Evolutionary conservation across 2,329 filamentous ascomycete genomes (phyloP).

Genomic region (Cadophora gregata): DNA sequence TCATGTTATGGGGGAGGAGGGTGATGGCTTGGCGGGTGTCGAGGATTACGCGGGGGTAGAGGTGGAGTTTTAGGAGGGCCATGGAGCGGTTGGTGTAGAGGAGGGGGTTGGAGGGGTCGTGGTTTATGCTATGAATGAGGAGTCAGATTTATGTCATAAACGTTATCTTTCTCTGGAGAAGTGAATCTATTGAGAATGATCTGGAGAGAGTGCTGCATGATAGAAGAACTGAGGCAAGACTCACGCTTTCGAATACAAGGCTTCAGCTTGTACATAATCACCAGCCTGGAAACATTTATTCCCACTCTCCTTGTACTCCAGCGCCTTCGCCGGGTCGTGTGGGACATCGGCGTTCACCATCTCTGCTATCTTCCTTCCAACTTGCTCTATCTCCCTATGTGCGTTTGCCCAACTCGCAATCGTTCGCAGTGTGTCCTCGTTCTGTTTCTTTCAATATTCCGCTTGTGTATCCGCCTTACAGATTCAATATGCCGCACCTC

Average conservation of each 20-base stretch:
- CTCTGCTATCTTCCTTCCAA: background rate
- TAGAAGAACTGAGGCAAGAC: conserved; percentile 36
- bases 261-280: conserved; percentile 70
- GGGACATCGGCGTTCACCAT: conserved; percentile 37
- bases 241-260: conserved; percentile 74
- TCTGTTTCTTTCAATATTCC: background rate
- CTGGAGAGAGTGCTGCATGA: background rate
- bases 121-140: conserved; percentile 64
- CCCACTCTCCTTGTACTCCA: conserved; percentile 42
- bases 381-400: background rate
- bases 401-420: background rate
- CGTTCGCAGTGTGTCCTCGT: background rate
- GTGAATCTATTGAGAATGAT: background rate
- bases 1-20: conserved; percentile 59
- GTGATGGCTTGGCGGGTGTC: conserved; percentile 78
- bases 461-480: background rate
- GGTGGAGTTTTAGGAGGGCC: conserved; percentile 74
- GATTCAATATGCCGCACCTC: background rate
- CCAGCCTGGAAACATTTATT: conserved; percentile 64
- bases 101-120: conserved; percentile 76
- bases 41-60: conserved; percentile 75
- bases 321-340: conserved; percentile 33
- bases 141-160: conserved; percentile 10
- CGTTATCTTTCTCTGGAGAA: background rate
- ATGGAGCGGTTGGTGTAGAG: conserved; percentile 92